Base-by-base conservation (phyloP, 78 protist genomes). In the Chrysochromulina parva region DNA sequence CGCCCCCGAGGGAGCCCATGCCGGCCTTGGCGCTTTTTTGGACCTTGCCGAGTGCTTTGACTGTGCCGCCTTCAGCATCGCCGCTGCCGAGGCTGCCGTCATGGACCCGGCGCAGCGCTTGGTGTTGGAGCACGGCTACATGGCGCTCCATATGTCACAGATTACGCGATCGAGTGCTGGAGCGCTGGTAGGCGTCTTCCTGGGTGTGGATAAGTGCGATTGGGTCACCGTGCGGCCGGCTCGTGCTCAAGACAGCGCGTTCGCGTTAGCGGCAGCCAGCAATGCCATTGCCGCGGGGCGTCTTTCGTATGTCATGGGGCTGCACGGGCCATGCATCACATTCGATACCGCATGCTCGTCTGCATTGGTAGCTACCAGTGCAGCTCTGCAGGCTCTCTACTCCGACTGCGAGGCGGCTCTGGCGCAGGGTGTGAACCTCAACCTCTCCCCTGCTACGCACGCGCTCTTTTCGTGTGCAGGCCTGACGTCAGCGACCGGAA, bases 281-380 rank as follows among this genome's bases (percentile, higher is more conserved):
- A 69, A 47, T 16, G 47, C 94, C 22, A 85, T 74, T 11, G 82
- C 82, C 19, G 2, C 82, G 55, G 82, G 82, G 92, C 84, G 98
- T 6, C 38, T 97, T 0, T 92, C 98, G 28, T 97, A 92, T 57
- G 58, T 65, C 14, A 74, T 94, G 66, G 96, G 95, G 58, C 88
- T 96, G 26, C 53, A 66, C n/a, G 98, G 98, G 14, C 98, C 98
- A 0, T 86, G 95, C 3, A 11, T 97, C 24, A 65, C 96, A 0
- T n/a, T 96, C 26, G 98, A 97, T 88, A 97, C 98, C 19, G 98
- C 98, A 3, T 97, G 98, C 90, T 93, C 96, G 47, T 59, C 94
- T 0, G 94, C 98, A 50, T 92, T 97, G 48, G 89, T 94, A 24
- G 95, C 98, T 50, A 24, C 2, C 13, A 88, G 71, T 60, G 53